Conservation (phyloP, 805 yeast species). For the Saccharomycopsis vini region DNA sequence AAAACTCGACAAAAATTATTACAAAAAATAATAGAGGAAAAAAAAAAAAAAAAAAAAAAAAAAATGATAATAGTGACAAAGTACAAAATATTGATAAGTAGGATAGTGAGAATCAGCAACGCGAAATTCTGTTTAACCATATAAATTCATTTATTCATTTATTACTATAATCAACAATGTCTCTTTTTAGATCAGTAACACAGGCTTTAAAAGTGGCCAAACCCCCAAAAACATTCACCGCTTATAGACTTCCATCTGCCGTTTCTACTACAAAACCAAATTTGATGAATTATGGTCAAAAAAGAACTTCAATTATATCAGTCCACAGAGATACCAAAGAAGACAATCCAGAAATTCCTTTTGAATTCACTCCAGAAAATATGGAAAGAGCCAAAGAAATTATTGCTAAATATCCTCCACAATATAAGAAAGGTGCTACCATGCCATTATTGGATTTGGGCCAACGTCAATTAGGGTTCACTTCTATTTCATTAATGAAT, state of each 20-base stretch:
- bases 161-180: constrained; percentile 4
- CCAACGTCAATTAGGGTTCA: constrained; percentile 80
- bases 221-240: constrained; percentile 10
- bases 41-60: too few relatives aligned
- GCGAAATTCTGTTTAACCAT: too few relatives aligned
- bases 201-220: constrained; percentile 16
- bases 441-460: constrained; percentile 85
- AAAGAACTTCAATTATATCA: constrained; percentile 16
- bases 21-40: background rate
- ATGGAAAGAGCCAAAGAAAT: constrained; percentile 59
- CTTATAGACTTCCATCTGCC: constrained; percentile 7
- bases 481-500: constrained; percentile 82
- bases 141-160: too few relatives aligned
- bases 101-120: too few relatives aligned
- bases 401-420: constrained; percentile 73
- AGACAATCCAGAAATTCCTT: constrained; percentile 60
- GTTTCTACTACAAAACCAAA: background rate
- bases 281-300: constrained; percentile 9
- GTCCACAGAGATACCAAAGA: constrained; percentile 68
- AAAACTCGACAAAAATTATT: background rate
- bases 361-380: constrained; percentile 65
- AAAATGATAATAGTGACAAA: too few relatives aligned
- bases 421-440: constrained; percentile 78
- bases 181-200: constrained; percentile 16
- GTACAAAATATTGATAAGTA: too few relatives aligned